A percentile compares a stretch with the other conserved stretches of the same genome.
These are phyloP conservation scores for Cyathus striatus DNA, from an alignment of 768 basidiomycete species.

Conservation along the genomic window DNA sequence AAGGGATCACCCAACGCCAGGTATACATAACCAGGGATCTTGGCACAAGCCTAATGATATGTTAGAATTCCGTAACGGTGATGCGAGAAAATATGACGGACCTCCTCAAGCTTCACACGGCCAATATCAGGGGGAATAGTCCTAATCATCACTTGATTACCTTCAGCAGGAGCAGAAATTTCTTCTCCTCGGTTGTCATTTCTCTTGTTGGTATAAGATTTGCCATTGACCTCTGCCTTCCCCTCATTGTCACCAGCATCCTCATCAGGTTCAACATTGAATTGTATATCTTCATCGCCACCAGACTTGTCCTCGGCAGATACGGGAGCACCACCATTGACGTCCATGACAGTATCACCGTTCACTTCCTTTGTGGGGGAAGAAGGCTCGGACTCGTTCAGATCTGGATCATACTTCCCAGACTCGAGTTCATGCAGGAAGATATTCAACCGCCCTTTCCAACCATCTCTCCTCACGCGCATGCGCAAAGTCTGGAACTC, in stretches of 20 bases:
- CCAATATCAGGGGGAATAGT: slow-evolving; percentile 93
- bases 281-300: slow-evolving; percentile 73
- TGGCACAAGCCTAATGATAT: slow-evolving; percentile 62
- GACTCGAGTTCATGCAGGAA: slow-evolving; percentile 80
- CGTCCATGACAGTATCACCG: slow-evolving; percentile 34
- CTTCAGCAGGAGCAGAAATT: slow-evolving; percentile 65
- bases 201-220: slow-evolving; percentile 35
- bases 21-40: slow-evolving; percentile 79
- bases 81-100: slow-evolving; percentile 21
- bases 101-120: slow-evolving; percentile 85
- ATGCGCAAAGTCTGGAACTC: slow-evolving; percentile 69
- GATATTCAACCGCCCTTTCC: slow-evolving; percentile 65
- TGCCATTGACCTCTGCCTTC: slow-evolving; percentile 57
- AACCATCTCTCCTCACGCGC: slow-evolving; percentile 80
- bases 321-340: slow-evolving; percentile 28
- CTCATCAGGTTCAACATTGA: slow-evolving; percentile 68
- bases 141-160: slow-evolving; percentile 90
- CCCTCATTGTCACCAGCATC: slow-evolving; percentile 59
- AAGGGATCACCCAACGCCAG: slow-evolving; percentile 89
- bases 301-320: slow-evolving; percentile 40
- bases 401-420: slow-evolving; percentile 81
- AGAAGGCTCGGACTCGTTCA: slow-evolving; percentile 54
- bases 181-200: slow-evolving; percentile 61
- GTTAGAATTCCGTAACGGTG: slow-evolving; percentile 6
- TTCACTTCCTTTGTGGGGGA: slow-evolving; percentile 54